A percentile compares a stretch with the other conserved stretches of the same genome.
These are phyloP conservation scores for Thraustochytrium sp. DNA, from an alignment of 352 stramenopile species.

Conservation along the genomic window DNA sequence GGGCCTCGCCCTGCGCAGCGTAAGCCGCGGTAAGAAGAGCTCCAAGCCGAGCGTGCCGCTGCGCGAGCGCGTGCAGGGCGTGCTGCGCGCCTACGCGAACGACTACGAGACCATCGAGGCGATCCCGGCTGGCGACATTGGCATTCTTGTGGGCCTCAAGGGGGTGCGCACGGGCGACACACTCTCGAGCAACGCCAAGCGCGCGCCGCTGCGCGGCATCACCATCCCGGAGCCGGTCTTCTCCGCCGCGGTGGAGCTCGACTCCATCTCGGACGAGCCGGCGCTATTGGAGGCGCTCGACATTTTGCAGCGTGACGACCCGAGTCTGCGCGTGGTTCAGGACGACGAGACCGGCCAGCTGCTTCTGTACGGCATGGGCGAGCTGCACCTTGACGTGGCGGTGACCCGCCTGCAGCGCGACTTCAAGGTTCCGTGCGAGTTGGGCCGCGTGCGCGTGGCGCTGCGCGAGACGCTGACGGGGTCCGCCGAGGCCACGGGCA, in stretches of 20 bases:
- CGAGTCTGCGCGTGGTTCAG: slow-evolving; percentile 89
- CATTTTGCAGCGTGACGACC: slow-evolving; percentile 83
- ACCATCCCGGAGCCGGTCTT: slow-evolving; percentile 92
- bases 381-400: slow-evolving; percentile 96
- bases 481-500: background rate
- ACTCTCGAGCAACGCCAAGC: slow-evolving; percentile 5
- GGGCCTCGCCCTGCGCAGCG: background rate
- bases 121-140: slow-evolving; percentile 13
- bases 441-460: background rate
- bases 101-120: background rate
- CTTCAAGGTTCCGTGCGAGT: slow-evolving; percentile 78
- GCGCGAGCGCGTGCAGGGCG: background rate
- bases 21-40: background rate
- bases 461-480: slow-evolving; percentile 9
- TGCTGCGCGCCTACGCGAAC: slow-evolving; percentile 32
- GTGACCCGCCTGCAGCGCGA: slow-evolving; percentile 93
- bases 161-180: slow-evolving; percentile 32
- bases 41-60: background rate
- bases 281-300: slow-evolving; percentile 85
- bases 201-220: background rate
- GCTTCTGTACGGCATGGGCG: slow-evolving; percentile 95
- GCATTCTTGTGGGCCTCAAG: slow-evolving; percentile 39
- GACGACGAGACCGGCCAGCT: slow-evolving; percentile 87
- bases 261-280: slow-evolving; percentile 69
- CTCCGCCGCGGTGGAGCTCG: slow-evolving; percentile 90